phyloP scores from a whole-genome alignment of 2,329 filamentous ascomycete species.

The Paracamarosporium sp. region DNA sequence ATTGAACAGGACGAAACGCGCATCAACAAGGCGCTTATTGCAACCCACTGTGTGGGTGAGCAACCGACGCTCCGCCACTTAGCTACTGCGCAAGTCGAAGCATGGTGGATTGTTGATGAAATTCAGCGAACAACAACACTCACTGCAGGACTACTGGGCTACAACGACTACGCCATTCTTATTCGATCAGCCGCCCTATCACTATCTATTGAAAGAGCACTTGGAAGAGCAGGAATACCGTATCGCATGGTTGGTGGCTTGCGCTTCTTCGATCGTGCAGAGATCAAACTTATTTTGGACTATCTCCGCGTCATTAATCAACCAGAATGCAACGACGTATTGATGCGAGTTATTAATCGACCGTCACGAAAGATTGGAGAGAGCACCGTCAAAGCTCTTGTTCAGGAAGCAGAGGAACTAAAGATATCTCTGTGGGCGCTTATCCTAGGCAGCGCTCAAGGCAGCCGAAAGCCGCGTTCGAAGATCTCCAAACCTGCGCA shows the following conservation, averaged over 20 bases:
- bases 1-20: slow-evolving; percentile 88
- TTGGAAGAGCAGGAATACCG: slow-evolving; percentile 80
- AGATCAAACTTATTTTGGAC: slow-evolving; percentile 86
- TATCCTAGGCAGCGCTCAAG: slow-evolving; percentile 66
- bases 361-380: slow-evolving; percentile 84
- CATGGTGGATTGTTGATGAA: slow-evolving; percentile 86
- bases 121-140: slow-evolving; percentile 74
- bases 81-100: slow-evolving; percentile 73
- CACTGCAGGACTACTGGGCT: slow-evolving; percentile 74
- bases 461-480: slow-evolving; percentile 57
- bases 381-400: slow-evolving; percentile 73
- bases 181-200: slow-evolving; percentile 86
- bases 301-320: slow-evolving; percentile 87
- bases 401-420: slow-evolving; percentile 76
- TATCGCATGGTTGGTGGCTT: slow-evolving; percentile 93
- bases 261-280: slow-evolving; percentile 89
- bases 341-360: slow-evolving; percentile 83
- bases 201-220: slow-evolving; percentile 80
- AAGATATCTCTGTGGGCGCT: slow-evolving; percentile 77
- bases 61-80: slow-evolving; percentile 81
- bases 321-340: slow-evolving; percentile 84
- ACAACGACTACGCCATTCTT: slow-evolving; percentile 83
- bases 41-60: slow-evolving; percentile 81
- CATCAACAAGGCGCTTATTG: slow-evolving; percentile 78
- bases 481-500: slow-evolving; percentile 63